Base-by-base conservation (phyloP, 2,329 filamentous ascomycete species). In the Hypoxylon sp. region DNA sequence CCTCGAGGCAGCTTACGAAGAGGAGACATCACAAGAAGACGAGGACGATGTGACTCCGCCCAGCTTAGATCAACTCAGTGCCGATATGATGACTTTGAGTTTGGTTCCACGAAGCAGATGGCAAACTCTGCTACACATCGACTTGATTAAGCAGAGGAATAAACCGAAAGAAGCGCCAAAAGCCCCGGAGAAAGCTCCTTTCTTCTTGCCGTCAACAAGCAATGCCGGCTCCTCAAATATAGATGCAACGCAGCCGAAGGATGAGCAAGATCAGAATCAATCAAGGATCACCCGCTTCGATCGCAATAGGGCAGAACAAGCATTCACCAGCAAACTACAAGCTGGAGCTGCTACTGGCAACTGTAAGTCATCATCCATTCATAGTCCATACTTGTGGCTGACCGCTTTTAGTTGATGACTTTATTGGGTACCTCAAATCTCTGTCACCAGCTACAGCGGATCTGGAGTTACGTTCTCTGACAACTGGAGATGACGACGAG, bases 91-190 rank as follows among this genome's bases (percentile, higher is more conserved):
- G 77, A 98, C 95, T 0, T 85, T 99, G 63, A 97, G 93, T 79
- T 81, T 98, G 56, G 91, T 98, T 3, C 97, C 96, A 10, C 94
- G 92, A 79, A 94, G 92, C 69, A 89, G 92, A 75, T 99, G 96
- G 96, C 95, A 98, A 80, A 98, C 94, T 0, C 85, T 99, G 13
- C 85, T 99, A 30, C 93, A 99, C 79, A 86, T 99, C 2, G 96
- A 99, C 77, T 83, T 94, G 27, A 97, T 99, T 78, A 92, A 95
- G 82, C 89, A 94, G 80, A 92, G 96, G 68, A 99, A 99, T 82
- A 97, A 96, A 81, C 96, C 97, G 0, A 95, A 90, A 72, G 94
- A 98, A 79, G 89, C 95, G 0, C 95, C 95, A 14, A 98, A 98
- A 82, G 88, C 90, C 6, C 96, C 96, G 0, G 93, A 98, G 78